A percentile compares a stretch with the other conserved stretches of the same genome.
These are phyloP conservation scores for Besnoitia besnoiti DNA, from an alignment of 169 alveolate species.

Conservation along the genomic window DNA sequence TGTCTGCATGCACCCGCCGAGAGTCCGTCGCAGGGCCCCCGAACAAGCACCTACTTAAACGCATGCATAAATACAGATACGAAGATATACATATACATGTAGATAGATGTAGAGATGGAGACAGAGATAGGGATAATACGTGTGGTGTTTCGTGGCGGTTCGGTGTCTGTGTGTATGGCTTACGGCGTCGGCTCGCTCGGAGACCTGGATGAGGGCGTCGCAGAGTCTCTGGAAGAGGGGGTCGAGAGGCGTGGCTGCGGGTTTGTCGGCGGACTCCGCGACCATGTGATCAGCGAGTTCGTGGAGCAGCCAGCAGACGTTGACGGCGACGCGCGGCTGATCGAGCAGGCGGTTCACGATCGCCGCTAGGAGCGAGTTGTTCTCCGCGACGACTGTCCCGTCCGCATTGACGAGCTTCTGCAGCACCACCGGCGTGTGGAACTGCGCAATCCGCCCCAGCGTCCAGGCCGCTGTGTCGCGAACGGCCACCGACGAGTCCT, in stretches of 20 bases:
- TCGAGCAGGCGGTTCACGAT: slow-evolving; percentile 65
- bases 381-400: slow-evolving; percentile 16
- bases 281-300: slow-evolving; percentile 64
- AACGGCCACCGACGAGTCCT: slow-evolving; percentile 90
- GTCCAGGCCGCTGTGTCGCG: slow-evolving; percentile 95
- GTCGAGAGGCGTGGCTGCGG: slow-evolving; percentile 47
- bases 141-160: too few species aligned
- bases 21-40: too few species aligned
- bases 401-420: slow-evolving; percentile 77
- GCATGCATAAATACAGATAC: not conserved
- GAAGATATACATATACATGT: not conserved
- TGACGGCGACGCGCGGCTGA: slow-evolving; percentile 71
- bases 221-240: slow-evolving; percentile 65
- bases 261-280: slow-evolving; percentile 47
- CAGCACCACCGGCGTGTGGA: slow-evolving; percentile 84
- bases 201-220: slow-evolving; percentile 64
- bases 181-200: slow-evolving; percentile 69
- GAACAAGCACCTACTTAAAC: too few species aligned
- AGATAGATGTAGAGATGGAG: too few species aligned
- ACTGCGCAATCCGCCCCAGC: slow-evolving; percentile 88
- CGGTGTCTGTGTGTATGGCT: not conserved
- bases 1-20: too few species aligned
- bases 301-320: slow-evolving; percentile 70
- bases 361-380: slow-evolving; percentile 56
- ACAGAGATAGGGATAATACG: not conserved